phyloP scores from a whole-genome alignment of 345 rosid genomes.

The Luvunga scandens region DNA sequence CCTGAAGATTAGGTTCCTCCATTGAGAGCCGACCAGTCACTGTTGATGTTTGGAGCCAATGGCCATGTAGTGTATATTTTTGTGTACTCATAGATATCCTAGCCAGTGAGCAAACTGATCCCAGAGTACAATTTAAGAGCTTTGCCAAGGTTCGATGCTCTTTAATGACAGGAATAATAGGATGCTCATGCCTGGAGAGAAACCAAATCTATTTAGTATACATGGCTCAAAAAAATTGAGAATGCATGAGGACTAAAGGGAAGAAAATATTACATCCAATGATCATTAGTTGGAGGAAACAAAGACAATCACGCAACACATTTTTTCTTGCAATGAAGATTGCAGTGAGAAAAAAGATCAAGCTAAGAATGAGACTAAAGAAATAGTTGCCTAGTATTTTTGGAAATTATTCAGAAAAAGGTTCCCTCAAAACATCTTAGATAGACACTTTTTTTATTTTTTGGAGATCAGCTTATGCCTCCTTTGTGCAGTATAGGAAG shows the following conservation, averaged over 20 bases:
- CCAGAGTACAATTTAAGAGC: slow-evolving; percentile 80
- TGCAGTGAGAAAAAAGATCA: neutral
- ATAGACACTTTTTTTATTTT: neutral
- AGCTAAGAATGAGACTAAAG: neutral
- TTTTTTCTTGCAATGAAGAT: neutral
- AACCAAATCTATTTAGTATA: slow-evolving; percentile 14
- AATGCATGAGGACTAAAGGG: slow-evolving; percentile 10
- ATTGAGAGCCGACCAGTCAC: slow-evolving; percentile 96
- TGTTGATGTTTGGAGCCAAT: slow-evolving; percentile 96
- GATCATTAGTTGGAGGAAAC: neutral
- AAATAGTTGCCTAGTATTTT: neutral
- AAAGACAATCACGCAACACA: neutral
- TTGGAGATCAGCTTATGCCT: neutral
- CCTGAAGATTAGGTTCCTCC: slow-evolving; percentile 99
- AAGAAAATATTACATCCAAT: neutral
- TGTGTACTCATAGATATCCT: slow-evolving; percentile 63
- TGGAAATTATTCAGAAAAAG: slow-evolving; percentile 9
- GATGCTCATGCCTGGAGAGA: slow-evolving; percentile 80
- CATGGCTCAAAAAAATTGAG: neutral
- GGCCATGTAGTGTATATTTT: slow-evolving; percentile 80
- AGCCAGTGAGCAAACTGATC: slow-evolving; percentile 81
- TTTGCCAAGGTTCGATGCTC: slow-evolving; percentile 93
- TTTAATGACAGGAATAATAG: slow-evolving; percentile 78
- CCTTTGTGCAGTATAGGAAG: neutral
- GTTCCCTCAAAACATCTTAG: neutral